Base-by-base conservation (phyloP, 2,329 filamentous ascomycete species). In the Akanthomyces uredinophilus region DNA sequence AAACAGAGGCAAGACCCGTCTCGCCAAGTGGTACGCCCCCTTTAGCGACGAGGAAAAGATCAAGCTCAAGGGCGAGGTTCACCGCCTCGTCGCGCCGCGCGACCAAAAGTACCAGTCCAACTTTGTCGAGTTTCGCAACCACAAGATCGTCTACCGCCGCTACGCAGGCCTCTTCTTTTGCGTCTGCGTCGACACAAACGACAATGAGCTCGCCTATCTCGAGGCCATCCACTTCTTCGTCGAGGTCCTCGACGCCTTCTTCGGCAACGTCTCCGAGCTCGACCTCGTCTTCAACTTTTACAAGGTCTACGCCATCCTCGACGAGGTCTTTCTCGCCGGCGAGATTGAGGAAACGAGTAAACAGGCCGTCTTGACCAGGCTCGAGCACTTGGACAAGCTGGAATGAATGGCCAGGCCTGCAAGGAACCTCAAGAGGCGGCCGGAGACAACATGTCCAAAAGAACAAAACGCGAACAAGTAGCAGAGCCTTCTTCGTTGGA, bases 91-190 rank as follows among this genome's bases (percentile, higher is more conserved):
- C 65, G 95, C 95, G 0, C 95, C 95, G 7, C 91, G 95, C 73
- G 95, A 99, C 78, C 95, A 99, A 75, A 99, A 99, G 75, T 96
- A 99, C 82, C 95, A 99, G 76, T 96, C 92, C 79, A 99, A 99
- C 81, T 99, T 99, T 72, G 95, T 99, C 83, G 95, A 99, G 79
- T 89, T 90, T 80, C 90, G 91, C 68, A 91, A 92, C 78, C 92
- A 94, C 74, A 98, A 97, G 81, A 90, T 99, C 70, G 92, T 99
- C 60, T 99, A 99, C 81, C 89, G 96, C 50, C 90, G 95, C 65
- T 99, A 99, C 78, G 95, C 95, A 0, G 95, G 95, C 0, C 87
- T 99, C 63, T 99, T 99, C 85, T 99, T 99, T 82, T 99, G 95
- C 81, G 96, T 93, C 60, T 98, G 95, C 77, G 95, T 99, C 73